Base-by-base conservation (phyloP, 441 rosid genomes). In the Arabidopsis lyrata region DNA sequence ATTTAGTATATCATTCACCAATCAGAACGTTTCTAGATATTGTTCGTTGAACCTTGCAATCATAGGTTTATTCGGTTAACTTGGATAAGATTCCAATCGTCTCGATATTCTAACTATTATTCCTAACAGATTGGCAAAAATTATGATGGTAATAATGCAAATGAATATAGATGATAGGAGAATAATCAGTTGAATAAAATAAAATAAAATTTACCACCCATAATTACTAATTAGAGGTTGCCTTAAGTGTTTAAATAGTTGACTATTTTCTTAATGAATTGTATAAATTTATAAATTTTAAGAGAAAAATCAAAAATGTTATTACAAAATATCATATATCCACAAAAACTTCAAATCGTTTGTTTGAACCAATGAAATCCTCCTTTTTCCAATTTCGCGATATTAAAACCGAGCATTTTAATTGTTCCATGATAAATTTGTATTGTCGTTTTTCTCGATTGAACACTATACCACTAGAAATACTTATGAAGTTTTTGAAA, bases 61-160 rank as follows among this genome's bases (percentile, higher is more conserved):
- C 49, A 63, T 55, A 34, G n/a, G 47, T 27, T 48, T 39, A 56
- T 70, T 57, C 72, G 31, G 62, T 70, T 77, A 55, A 63, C 8
- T 18, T 39, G 50, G 73, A 71, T 77, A 77, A 77, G 63, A 72
- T 65, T 42, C 58, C 32, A 7, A 5, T 8, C 41, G 16, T 15
- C 49, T 67, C 63, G 63, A 32, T n/a, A 47, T 41, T 65, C 57
- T 5, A 72, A 63, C 44, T 50, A 10, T 31, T 22, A 22, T 22
- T 22, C 38, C n/a, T 4, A 6, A 15, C 2, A 5, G 31, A 29
- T 29, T 29, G 31, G 6, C 31, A 29, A 29, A 6, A 29, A 29
- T 29, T 29, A 29, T 29, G 31, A 29, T 29, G 31, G 31, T 29
- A 29, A 27, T 22, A 22, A 24, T 24, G 4, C 4, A 29, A 12